Evolutionary conservation across 306 rosid genomes (phyloP), one percentile per base, ranked within the genome.

Genomic region (Cicer judaicum): DNA sequence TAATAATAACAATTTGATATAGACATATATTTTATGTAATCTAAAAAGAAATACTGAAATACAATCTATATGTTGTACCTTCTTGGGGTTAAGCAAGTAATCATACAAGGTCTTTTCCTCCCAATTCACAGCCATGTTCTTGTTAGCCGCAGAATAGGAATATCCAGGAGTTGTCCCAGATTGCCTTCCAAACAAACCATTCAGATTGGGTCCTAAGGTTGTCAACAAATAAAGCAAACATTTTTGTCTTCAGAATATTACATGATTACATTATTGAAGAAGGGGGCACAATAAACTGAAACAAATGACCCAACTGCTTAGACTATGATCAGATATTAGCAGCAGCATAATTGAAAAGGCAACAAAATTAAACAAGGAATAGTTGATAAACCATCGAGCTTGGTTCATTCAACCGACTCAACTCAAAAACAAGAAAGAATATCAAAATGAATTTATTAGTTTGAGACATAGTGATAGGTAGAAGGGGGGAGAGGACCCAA

Each of bases 111-210:
- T 84, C 80, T 90, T 92, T 38, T 92, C 98, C 80, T 90, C 98
- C 98, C 98, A 92, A 12, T 0, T 78, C 77, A 92, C 96, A 52
- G 98, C 98, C 96, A 71, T 92, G 85, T 90, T 90, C 85, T 92
- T 92, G 92, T 92, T 92, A 56, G 98, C 98, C 1, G 96, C 49
- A 7, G 98, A 92, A 66, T 92, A 92, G 7, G 98, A 92, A 76
- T 90, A 92, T 38, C 98, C 98, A 7, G 94, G 39, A 21, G 92
- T 89, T 1, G 98, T 92, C 21, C 98, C 98, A 19, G 98, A 92
- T 82, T 92, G 98, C 89, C 98, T 88, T 73, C 96, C 98, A n/a
- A 92, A 87, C 81, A 92, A 78, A 29, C 96, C 98, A 79, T 92
- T 88, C 64, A 92, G 84, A 82, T 92, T 92, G 73, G 98, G 98